These are phyloP conservation scores for Geotrichum klebahnii DNA, from an alignment of 1,139 yeast species.

Conservation along the genomic window DNA sequence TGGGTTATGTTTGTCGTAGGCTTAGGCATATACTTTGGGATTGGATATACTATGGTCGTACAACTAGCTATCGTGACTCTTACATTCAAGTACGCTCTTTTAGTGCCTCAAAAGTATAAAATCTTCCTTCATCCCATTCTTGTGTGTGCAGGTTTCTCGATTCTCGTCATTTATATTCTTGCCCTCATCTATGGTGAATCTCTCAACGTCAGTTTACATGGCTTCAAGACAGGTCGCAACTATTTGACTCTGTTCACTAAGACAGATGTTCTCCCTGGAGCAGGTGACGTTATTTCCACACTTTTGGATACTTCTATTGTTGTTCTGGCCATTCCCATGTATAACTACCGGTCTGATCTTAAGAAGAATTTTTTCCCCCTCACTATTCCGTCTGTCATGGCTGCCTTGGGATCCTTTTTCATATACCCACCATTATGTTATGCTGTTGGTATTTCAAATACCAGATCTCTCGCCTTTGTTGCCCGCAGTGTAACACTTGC, in stretches of 20 bases:
- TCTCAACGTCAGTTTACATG: conserved; percentile 37
- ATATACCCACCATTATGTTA: conserved; percentile 65
- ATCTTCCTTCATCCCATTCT: conserved; percentile 66
- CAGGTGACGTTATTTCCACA: conserved; percentile 69
- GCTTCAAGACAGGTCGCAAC: conserved; percentile 66
- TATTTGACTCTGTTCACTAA: conserved; percentile 56
- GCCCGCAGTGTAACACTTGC: conserved; percentile 82
- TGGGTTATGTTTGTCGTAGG: conserved; percentile 49
- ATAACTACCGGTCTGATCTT: conserved; percentile 63
- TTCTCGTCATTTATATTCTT: conserved; percentile 59
- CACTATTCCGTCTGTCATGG: conserved; percentile 56
- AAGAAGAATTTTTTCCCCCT: conserved; percentile 54
- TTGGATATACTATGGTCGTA: conserved; percentile 56
- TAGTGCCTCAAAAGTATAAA: conserved; percentile 49
- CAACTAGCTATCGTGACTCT: conserved; percentile 60
- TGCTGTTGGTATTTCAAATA: conserved; percentile 57
- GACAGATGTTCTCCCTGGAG: conserved; percentile 59
- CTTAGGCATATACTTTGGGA: conserved; percentile 40
- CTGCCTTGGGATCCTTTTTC: conserved; percentile 58
- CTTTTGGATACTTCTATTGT: conserved; percentile 75
- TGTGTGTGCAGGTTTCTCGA: conserved; percentile 57
- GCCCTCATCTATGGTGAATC: conserved; percentile 44
- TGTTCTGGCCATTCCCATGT: conserved; percentile 73
- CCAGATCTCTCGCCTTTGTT: conserved; percentile 65
- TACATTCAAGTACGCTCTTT: conserved; percentile 51